Conservation (phyloP, 2,329 filamentous ascomycete species). For the Onygenales sp. region DNA sequence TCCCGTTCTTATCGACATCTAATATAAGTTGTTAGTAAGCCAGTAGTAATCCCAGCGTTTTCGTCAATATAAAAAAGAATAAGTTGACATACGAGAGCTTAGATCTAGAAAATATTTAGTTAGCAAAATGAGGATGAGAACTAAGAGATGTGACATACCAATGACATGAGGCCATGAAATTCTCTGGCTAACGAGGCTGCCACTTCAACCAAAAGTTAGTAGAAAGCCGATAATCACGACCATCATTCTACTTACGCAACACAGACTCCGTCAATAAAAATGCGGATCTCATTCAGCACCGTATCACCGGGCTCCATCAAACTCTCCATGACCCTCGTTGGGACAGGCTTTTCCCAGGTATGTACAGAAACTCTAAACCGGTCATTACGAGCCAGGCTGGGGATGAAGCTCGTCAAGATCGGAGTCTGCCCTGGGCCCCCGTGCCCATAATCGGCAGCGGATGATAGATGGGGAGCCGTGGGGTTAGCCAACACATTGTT, state of each 20-base stretch:
- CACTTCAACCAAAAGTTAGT: slow-evolving; percentile 30
- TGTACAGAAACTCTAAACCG: slow-evolving; percentile 67
- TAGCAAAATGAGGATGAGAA: not conserved
- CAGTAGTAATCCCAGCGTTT: slow-evolving; percentile 17
- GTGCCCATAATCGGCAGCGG: slow-evolving; percentile 7
- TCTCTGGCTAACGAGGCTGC: slow-evolving; percentile 45
- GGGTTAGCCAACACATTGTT: slow-evolving; percentile 31
- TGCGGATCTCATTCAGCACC: slow-evolving; percentile 54
- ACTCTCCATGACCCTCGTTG: slow-evolving; percentile 48
- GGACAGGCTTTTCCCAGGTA: slow-evolving; percentile 55
- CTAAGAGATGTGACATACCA: slow-evolving; percentile 27
- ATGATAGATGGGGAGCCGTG: slow-evolving; percentile 13
- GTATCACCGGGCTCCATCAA: slow-evolving; percentile 49
- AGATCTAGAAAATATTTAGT: slow-evolving; percentile 18
- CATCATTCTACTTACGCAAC: slow-evolving; percentile 43
- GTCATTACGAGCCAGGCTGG: slow-evolving; percentile 48
- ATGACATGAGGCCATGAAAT: slow-evolving; percentile 46
- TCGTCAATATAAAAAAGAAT: slow-evolving; percentile 26
- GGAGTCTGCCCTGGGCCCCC: slow-evolving; percentile 41
- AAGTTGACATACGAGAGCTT: slow-evolving; percentile 22
- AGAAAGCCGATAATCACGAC: not conserved
- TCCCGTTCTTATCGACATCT: slow-evolving; percentile 46
- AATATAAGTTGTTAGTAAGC: slow-evolving; percentile 3
- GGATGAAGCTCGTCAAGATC: slow-evolving; percentile 61
- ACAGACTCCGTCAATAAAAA: slow-evolving; percentile 59